These are phyloP conservation scores for Fusarium duplospermum DNA, from an alignment of 2,329 filamentous ascomycete species.

Conservation along the genomic window DNA sequence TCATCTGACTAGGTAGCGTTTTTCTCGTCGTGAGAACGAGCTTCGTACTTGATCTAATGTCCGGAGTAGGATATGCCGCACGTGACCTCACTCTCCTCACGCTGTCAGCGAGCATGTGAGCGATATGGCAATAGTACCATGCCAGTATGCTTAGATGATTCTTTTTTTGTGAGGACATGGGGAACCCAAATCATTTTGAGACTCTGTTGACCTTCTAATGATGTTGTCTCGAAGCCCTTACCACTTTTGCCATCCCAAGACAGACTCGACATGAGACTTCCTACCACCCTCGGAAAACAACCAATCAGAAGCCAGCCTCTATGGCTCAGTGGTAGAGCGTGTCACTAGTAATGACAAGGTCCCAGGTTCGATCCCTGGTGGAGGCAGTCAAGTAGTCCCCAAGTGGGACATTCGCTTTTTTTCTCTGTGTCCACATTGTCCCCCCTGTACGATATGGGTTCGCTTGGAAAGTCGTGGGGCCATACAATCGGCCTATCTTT, in stretches of 20 bases:
- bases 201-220: not conserved
- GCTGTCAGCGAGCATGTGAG: too few relatives aligned
- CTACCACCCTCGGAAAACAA: not conserved
- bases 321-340: not conserved
- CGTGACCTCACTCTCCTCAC: not conserved
- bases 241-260: not conserved
- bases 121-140: not conserved
- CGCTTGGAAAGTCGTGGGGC: too few relatives aligned
- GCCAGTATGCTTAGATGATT: too few relatives aligned
- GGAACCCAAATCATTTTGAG: not conserved
- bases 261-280: not conserved
- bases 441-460: not conserved
- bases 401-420: not conserved
- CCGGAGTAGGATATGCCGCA: not conserved
- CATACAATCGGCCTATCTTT: too few relatives aligned
- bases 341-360: not conserved
- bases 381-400: not conserved
- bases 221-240: not conserved
- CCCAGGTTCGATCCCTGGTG: not conserved
- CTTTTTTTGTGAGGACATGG: too few relatives aligned
- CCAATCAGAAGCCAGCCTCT: not conserved
- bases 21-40: not conserved
- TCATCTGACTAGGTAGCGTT: too few relatives aligned
- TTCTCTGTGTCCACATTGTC: not conserved
- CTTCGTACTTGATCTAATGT: not conserved